Percentiles rank a stretch among this genome's conserved stretches.
phyloP scores from a whole-genome alignment of 2,329 filamentous ascomycete species.

The Hyphodiscus sp. region DNA sequence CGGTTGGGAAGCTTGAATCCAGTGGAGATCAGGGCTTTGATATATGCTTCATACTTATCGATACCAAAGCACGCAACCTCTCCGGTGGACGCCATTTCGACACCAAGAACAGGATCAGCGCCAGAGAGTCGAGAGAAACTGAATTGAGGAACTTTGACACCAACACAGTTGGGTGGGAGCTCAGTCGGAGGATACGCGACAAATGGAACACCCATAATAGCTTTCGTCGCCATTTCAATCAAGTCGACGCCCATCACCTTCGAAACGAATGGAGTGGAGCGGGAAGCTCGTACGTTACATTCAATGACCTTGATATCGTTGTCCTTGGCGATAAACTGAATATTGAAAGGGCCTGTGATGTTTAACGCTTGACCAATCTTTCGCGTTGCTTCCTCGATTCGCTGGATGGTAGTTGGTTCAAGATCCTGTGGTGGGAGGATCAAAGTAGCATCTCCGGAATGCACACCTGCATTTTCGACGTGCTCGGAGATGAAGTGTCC shows the following conservation, averaged over 20 bases:
- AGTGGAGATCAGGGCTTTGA: constrained; percentile 92
- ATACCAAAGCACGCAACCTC: constrained; percentile 95
- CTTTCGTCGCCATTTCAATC: constrained; percentile 97
- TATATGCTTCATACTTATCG: constrained; percentile 95
- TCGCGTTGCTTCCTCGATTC: constrained; percentile 89
- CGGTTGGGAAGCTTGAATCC: constrained; percentile 95
- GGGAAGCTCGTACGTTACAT: constrained; percentile 93
- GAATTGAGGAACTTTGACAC: constrained; percentile 97
- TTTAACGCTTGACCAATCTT: constrained; percentile 95
- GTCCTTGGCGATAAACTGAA: constrained; percentile 98
- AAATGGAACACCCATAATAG: constrained; percentile 82
- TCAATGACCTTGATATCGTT: constrained; percentile 99
- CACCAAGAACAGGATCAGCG: constrained; percentile 90
- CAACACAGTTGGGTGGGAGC: constrained; percentile 76
- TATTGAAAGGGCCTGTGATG: constrained; percentile 95
- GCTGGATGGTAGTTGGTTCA: constrained; percentile 76
- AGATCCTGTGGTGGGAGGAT: constrained; percentile 94
- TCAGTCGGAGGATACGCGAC: constrained; percentile 72
- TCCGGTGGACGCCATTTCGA: constrained; percentile 98
- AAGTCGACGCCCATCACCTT: constrained; percentile 98
- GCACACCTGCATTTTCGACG: constrained; percentile 96
- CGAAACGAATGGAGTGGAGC: constrained; percentile 96
- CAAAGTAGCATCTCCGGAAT: constrained; percentile 94
- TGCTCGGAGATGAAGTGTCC: constrained; percentile 98
- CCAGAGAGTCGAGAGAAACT: constrained; percentile 96